Evolutionary conservation across 192 early-diverging fungal genomes (phyloP), one percentile per base, ranked within the genome.

Genomic region (Gigaspora rosea): DNA sequence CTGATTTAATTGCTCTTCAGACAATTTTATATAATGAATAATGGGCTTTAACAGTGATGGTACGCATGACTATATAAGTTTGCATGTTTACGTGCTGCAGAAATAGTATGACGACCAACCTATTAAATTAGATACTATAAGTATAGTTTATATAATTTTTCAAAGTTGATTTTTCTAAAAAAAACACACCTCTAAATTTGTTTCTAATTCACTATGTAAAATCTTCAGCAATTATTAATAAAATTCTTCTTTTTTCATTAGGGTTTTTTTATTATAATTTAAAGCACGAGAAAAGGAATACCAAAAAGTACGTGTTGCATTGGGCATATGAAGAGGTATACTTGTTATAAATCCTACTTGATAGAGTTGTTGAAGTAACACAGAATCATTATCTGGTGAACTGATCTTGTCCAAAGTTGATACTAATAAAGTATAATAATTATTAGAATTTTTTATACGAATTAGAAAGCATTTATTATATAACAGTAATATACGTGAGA

Each of bases 181-280:
- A 32, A 0, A 61, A 32, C 35, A 41, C 1, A 27, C 27, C 1
- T 1, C 27, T 27, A 27, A 27, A 27, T 27, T 27, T 27, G 27
- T 27, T 27, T 65, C 2, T 13, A 46, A 65, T 65, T 65, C 36
- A 12, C 41, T 36, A 65, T 65, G 7, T 35, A 65, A 65, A 65
- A 46, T 65, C 12, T 15, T 65, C 63, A 46, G 63, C 63, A 46
- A 65, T 46, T 18, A 65, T 65, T 12, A 35, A 65, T 16, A 65
- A 46, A 5, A 65, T 16, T 65, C 63, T 65, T 18, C 18, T 4
- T 48, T 67, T 67, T 67, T 41, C 65, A 67, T 67, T n/a, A 4
- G 16, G 16, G 4, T 48, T 67, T 67, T 67, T 67, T 48, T 48
- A 48, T 67, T 67, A n/a, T 41, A 35, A 18, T 67, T 47, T 49